These are phyloP conservation scores for Eutypella sp. DNA, from an alignment of 2,329 filamentous ascomycete genomes.

Conservation along the genomic window DNA sequence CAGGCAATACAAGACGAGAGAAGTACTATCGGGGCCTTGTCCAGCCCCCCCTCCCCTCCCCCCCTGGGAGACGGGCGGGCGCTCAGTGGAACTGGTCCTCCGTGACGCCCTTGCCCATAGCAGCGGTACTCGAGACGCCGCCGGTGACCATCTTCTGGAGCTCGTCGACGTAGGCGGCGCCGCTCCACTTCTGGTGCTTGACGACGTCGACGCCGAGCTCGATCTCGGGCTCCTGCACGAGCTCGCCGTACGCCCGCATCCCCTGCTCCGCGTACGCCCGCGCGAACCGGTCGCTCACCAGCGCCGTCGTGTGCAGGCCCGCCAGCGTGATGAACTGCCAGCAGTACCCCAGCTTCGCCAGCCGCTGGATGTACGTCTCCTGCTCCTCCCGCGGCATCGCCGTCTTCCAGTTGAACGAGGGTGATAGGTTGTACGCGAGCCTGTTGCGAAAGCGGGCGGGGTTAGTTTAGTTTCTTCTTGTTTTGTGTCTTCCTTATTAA, in stretches of 20 bases:
- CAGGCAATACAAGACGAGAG: too few species aligned
- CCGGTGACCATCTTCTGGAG: slow-evolving; percentile 96
- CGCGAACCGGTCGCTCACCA: slow-evolving; percentile 86
- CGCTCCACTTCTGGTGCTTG: slow-evolving; percentile 98
- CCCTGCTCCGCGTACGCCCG: slow-evolving; percentile 74
- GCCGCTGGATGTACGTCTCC: slow-evolving; percentile 92
- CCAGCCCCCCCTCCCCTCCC: too few species aligned
- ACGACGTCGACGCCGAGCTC: slow-evolving; percentile 86
- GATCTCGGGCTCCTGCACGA: slow-evolving; percentile 98
- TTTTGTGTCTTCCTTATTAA: neutral
- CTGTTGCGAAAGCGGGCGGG: too few species aligned
- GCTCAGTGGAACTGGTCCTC: slow-evolving; percentile 90
- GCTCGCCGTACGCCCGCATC: slow-evolving; percentile 95
- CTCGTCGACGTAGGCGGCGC: slow-evolving; percentile 91
- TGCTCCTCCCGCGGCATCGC: slow-evolving; percentile 90
- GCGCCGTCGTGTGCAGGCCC: slow-evolving; percentile 88
- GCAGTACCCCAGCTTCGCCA: slow-evolving; percentile 86
- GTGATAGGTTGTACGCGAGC: slow-evolving; percentile 95
- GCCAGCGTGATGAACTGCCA: slow-evolving; percentile 99
- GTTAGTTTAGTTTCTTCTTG: too few species aligned
- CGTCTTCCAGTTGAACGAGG: slow-evolving; percentile 99
- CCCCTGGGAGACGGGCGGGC: too few species aligned
- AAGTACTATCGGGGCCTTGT: too few species aligned
- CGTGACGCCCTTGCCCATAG: slow-evolving; percentile 96
- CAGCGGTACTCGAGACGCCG: slow-evolving; percentile 83